phyloP scores from a whole-genome alignment of 73 alveolate genomes.

The Tetrahymena thermophila region DNA sequence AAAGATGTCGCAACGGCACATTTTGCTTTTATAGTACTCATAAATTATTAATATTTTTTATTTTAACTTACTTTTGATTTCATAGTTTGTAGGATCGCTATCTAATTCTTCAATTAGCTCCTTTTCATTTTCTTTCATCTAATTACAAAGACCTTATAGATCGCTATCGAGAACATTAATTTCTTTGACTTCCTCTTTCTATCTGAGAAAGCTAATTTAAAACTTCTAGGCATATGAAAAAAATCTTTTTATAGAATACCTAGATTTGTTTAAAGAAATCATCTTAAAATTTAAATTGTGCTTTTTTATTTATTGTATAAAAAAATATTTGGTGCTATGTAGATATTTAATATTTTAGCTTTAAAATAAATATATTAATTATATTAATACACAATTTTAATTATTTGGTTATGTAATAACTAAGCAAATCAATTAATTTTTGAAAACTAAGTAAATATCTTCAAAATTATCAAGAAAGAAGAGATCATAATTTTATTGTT shows the following conservation, averaged over 20 bases:
- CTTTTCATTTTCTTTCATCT: not conserved
- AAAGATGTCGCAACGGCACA: not conserved
- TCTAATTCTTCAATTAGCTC: not conserved
- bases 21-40: not conserved
- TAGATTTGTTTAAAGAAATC: not conserved
- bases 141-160: not conserved
- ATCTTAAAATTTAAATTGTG: too few species aligned
- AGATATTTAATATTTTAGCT: not conserved
- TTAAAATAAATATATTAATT: too few species aligned
- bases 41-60: not conserved
- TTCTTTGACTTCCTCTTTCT: not conserved
- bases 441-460: too few species aligned
- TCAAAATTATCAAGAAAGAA: too few species aligned
- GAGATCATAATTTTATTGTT: too few species aligned
- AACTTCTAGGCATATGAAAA: not conserved
- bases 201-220: not conserved
- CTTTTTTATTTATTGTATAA: too few species aligned
- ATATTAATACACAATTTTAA: not conserved
- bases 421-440: too few species aligned
- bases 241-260: too few species aligned
- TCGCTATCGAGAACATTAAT: not conserved
- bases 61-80: not conserved
- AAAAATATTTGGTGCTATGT: not conserved
- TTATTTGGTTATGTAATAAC: not conserved
- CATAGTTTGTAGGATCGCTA: not conserved